Conservation (phyloP, 2,329 filamentous ascomycete species). For the Thelonectria discophora region DNA sequence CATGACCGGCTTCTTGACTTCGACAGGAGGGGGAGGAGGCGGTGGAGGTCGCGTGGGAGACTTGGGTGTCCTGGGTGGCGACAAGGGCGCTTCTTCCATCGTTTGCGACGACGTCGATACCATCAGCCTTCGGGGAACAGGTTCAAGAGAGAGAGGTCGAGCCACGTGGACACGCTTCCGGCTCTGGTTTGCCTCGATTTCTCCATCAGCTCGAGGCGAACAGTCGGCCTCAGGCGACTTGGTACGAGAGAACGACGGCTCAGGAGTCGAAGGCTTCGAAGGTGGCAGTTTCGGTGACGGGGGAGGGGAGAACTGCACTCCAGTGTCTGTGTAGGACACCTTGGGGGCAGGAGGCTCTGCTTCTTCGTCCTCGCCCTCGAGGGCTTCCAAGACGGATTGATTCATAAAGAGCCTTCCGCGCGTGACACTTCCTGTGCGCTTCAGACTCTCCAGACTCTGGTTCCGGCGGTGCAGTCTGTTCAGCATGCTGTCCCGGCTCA, state of each 20-base stretch:
- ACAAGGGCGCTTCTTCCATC: constrained; percentile 64
- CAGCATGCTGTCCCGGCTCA: constrained; percentile 66
- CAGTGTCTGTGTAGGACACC: constrained; percentile 74
- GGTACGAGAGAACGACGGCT: constrained; percentile 50
- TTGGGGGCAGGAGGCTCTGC: constrained; percentile 52
- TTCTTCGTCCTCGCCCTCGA: constrained; percentile 65
- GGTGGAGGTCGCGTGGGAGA: constrained; percentile 54
- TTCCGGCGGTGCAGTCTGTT: constrained; percentile 61
- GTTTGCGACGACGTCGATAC: constrained; percentile 73
- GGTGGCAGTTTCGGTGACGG: constrained; percentile 69
- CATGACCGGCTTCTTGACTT: constrained; percentile 51
- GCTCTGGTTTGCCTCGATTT: constrained; percentile 78
- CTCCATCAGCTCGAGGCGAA: constrained; percentile 57
- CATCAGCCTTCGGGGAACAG: constrained; percentile 59
- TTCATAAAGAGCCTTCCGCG: constrained; percentile 64
- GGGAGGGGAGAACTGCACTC: constrained; percentile 85
- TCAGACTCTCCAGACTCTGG: constrained; percentile 66
- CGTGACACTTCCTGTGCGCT: constrained; percentile 62
- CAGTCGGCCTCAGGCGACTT: constrained; percentile 55
- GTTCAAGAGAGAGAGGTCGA: constrained; percentile 60
- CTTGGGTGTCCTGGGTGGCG: constrained; percentile 74
- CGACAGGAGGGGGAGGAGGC: constrained; percentile 52
- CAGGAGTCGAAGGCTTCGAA: constrained; percentile 53
- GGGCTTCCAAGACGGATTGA: constrained; percentile 62
- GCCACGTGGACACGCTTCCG: constrained; percentile 71